Conservation (phyloP, 176 grass and related monocot species). For the Eremochloa ophiuroides region DNA sequence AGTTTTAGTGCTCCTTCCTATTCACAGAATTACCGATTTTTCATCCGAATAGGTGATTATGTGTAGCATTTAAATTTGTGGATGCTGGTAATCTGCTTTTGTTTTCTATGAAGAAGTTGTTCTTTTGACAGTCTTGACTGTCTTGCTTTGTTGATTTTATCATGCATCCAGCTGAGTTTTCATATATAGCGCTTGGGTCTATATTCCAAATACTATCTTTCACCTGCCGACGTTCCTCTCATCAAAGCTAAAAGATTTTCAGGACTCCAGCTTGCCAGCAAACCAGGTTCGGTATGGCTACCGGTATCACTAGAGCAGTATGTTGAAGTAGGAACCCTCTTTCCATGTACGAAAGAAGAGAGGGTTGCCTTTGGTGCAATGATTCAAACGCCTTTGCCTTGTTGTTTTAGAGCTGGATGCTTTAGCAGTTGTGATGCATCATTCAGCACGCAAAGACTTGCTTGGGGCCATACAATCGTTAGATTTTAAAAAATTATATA, state of each 20-base stretch:
- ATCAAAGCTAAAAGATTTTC: background rate
- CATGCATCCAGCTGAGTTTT: background rate
- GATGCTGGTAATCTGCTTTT: background rate
- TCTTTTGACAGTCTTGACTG: background rate
- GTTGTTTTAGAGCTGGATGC: background rate
- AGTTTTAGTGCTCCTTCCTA: background rate
- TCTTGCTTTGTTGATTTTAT: background rate
- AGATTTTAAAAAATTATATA: no score
- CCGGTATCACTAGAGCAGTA: background rate
- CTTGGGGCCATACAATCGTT: background rate
- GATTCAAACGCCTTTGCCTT: background rate
- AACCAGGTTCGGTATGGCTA: background rate
- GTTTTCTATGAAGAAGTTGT: background rate
- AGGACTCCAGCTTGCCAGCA: constrained; percentile 8
- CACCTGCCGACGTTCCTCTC: background rate
- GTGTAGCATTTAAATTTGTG: background rate
- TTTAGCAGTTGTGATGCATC: constrained; percentile 30
- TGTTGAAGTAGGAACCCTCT: background rate
- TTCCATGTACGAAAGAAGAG: background rate
- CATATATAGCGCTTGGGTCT: background rate
- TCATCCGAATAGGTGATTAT: background rate
- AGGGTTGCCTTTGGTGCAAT: constrained; percentile 8
- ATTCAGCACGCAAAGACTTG: constrained; percentile 30
- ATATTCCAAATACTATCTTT: background rate
- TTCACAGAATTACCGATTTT: background rate